Conservation (phyloP, 2,329 filamentous ascomycete species). For the Dactylellina haptotyla region DNA sequence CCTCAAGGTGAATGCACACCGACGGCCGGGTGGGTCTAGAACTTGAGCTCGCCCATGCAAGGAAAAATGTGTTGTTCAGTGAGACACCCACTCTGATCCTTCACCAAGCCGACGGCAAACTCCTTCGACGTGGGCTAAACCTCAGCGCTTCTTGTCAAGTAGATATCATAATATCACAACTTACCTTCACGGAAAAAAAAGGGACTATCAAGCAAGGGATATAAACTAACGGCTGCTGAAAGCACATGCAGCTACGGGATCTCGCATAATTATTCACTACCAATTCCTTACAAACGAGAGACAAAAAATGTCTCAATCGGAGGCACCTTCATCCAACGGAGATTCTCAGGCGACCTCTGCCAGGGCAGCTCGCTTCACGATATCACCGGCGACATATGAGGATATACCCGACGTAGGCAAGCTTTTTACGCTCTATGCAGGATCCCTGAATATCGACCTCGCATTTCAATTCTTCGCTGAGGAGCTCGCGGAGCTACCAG, state of each 20-base stretch:
- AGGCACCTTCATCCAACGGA: neutral
- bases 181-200: neutral
- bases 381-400: constrained; percentile 44
- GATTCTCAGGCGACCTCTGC: neutral
- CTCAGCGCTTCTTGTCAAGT: no score
- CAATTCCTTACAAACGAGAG: constrained; percentile 41
- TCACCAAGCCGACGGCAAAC: no score
- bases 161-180: no score
- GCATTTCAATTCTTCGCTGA: constrained; percentile 68
- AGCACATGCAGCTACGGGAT: constrained; percentile 40
- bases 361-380: constrained; percentile 34
- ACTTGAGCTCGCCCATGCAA: no score
- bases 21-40: no score
- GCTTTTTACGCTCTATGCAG: constrained; percentile 63
- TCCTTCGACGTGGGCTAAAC: no score
- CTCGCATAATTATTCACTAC: constrained; percentile 35
- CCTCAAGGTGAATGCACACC: no score
- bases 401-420: constrained; percentile 63
- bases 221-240: neutral
- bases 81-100: no score
- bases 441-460: constrained; percentile 67
- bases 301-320: constrained; percentile 47
- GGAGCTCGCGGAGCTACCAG: constrained; percentile 68
- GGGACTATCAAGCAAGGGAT: neutral
- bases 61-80: no score